Evolutionary conservation across 192 early-diverging fungal species (phyloP), one percentile per base, ranked within the genome.

Genomic region (Backusella morwellensis): DNA sequence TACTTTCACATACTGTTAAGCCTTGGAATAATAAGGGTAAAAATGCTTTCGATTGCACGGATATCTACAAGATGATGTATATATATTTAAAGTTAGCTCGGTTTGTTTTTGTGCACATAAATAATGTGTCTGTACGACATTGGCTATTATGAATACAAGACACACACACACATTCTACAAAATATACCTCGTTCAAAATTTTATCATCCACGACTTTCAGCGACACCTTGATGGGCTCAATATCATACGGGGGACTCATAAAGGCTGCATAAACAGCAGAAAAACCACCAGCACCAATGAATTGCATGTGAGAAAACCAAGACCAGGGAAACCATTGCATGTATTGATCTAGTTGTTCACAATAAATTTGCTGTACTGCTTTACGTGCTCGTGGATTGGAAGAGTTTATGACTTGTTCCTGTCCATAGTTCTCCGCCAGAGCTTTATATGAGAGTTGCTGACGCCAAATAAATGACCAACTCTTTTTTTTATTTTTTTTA

Each of bases 241-340:
- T 75, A 59, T 77, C 81, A 74, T 82, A 75, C 7, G 81, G 79
- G 12, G 73, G 76, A 26, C 63, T 75, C 35, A 85, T 54, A 11
- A 75, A 66, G n/a, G 81, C 78, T 38, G 68, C 72, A 35, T 82
- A 85, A 19, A 85, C 80, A 23, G 80, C 74, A 29, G 83, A 82
- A 40, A 77, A 85, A 9, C 83, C 83, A 68, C 83, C 83, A 12
- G 73, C 73, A 14, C 78, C 73, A 35, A 82, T 78, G 52, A 79
- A 75, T 73, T 76, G 75, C 75, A 81, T 81, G 23, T 76, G 66
- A 21, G 79, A 81, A 36, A 81, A 81, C 79, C 79, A 81, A 29
- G 41, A 50, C 79, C 79, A 81, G n/a, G 79, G 79, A 40, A 81
- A 81, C 79, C 79, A 81, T 32, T 76, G 75, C 79, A 81, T 81